phyloP scores from a whole-genome alignment of 1,139 yeast genomes.

The Geotrichum macrosporum region DNA sequence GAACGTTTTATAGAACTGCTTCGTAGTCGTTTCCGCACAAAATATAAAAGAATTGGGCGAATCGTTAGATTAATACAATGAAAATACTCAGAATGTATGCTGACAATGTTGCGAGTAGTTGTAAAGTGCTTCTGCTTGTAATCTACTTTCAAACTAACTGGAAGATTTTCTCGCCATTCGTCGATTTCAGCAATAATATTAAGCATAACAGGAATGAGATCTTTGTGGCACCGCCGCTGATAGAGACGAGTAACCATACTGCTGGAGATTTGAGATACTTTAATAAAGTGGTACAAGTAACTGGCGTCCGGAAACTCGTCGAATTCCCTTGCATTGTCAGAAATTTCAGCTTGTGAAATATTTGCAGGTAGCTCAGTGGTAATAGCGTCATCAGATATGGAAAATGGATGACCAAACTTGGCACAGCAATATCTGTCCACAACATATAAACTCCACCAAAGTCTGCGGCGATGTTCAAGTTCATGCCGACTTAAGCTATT shows the following conservation, averaged over 20 bases:
- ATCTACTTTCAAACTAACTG: slow-evolving; percentile 61
- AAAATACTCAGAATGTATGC: slow-evolving; percentile 78
- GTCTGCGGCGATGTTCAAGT: slow-evolving; percentile 69
- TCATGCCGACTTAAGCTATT: slow-evolving; percentile 23
- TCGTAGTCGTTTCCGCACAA: slow-evolving; percentile 64
- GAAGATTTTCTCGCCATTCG: slow-evolving; percentile 65
- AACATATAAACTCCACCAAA: slow-evolving; percentile 93
- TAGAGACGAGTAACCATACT: slow-evolving; percentile 66
- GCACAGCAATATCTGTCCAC: slow-evolving; percentile 81
- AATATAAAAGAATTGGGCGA: slow-evolving; percentile 73
- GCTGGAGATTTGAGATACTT: slow-evolving; percentile 76
- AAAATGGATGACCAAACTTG: slow-evolving; percentile 77
- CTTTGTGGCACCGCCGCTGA: slow-evolving; percentile 57
- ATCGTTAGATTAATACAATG: slow-evolving; percentile 83
- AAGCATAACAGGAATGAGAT: slow-evolving; percentile 69
- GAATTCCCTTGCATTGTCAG: slow-evolving; percentile 41
- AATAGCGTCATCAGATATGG: slow-evolving; percentile 74
- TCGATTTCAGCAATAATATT: slow-evolving; percentile 65
- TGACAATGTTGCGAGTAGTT: slow-evolving; percentile 59
- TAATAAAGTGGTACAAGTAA: slow-evolving; percentile 71
- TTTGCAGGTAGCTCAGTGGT: slow-evolving; percentile 66
- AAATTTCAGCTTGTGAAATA: slow-evolving; percentile 52
- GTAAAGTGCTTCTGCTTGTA: slow-evolving; percentile 52
- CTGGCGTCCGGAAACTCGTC: slow-evolving; percentile 80
- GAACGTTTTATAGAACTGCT: slow-evolving; percentile 48